Percentiles rank a stretch among this genome's conserved stretches.
phyloP scores from a whole-genome alignment of 2,329 filamentous ascomycete genomes.

The Dendryphion nanum region DNA sequence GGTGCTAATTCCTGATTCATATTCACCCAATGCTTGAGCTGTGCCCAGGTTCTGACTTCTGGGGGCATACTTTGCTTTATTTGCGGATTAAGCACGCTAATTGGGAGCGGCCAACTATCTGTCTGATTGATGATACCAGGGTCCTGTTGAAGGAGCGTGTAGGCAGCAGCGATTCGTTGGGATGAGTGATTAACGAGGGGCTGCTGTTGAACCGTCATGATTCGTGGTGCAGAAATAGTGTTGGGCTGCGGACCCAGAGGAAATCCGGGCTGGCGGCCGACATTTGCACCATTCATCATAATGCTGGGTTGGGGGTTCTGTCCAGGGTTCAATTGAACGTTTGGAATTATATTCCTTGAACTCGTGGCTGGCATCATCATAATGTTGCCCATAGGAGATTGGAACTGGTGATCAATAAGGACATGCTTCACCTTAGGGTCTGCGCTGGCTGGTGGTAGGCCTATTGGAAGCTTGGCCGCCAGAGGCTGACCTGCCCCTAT shows the following conservation, averaged over 20 bases:
- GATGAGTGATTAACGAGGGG: too few species aligned
- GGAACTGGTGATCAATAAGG: too few species aligned
- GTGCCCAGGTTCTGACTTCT: constrained; percentile 55
- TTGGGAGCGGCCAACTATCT: constrained; percentile 29
- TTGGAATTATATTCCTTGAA: too few species aligned
- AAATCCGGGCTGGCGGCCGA: constrained; percentile 24
- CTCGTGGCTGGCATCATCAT: constrained; percentile 30
- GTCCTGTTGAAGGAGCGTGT: constrained; percentile 27
- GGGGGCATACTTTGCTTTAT: constrained; percentile 43
- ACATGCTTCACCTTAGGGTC: too few species aligned
- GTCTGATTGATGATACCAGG: constrained; percentile 34
- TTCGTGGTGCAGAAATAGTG: constrained; percentile 22
- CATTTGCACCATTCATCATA: constrained; percentile 25
- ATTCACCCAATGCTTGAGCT: constrained; percentile 54
- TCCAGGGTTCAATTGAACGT: constrained; percentile 16
- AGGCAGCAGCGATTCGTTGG: constrained; percentile 26
- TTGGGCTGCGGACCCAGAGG: constrained; percentile 27
- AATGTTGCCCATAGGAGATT: constrained; percentile 27
- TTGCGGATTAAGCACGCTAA: constrained; percentile 22
- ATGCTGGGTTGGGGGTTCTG: too few species aligned
- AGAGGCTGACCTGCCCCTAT: too few species aligned
- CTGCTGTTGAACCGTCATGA: constrained; percentile 20
- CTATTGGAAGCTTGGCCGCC: too few species aligned
- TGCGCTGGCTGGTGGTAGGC: too few species aligned
- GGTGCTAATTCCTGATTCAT: constrained; percentile 41